Evolutionary conservation across 2,329 filamentous ascomycete species (phyloP), one percentile per base, ranked within the genome.

Genomic region (Torrubiella hemipterigena): DNA sequence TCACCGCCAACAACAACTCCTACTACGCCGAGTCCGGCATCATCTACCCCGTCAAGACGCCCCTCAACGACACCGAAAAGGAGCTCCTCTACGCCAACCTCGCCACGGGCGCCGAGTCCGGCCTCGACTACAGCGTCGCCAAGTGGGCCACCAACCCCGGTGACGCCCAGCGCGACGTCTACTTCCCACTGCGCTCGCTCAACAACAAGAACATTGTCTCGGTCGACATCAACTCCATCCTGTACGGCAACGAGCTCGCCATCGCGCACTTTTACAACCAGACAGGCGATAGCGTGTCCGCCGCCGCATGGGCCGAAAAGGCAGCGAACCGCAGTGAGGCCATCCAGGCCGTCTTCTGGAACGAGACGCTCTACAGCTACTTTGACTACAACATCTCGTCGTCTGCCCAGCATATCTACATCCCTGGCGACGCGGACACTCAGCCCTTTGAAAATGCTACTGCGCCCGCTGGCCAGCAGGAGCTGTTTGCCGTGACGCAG

Each of bases 381-480:
- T 81, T 80, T 44, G 77, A 81, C 59, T 80, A 71, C 58, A 81
- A 81, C 54, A 38, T 75, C 18, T 80, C 73, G 1, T 70, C 71
- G 0, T 52, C 49, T 8, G 50, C 59, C 2, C 74, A 77, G 38
- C 63, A 72, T 40, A 51, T 69, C 20, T 78, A 65, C 43, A 55
- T 70, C 11, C 60, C 64, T 2, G 48, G 50, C 7, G 69, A 75
- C 39, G 43, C 52, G 4, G 63, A 69, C 38, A 43, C 51, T 3
- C 34, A 38, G 5, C 19, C 36, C 4, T 38, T 43, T 5, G 54
- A 55, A 9, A 46, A 35, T n/a, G 37, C 39, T 7, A 55, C 51
- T 9, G 69, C 70, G 0, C 72, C 73, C 4, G 43, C 57, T 2
- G 73, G 67, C 24, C 49, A 67, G 23, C 71, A 79, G 46, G 56